A percentile compares a stretch with the other conserved stretches of the same genome.
Evolutionary conservation across 495 filamentous ascomycete genomes (phyloP).

Genomic region (Xylaria nigripes): DNA sequence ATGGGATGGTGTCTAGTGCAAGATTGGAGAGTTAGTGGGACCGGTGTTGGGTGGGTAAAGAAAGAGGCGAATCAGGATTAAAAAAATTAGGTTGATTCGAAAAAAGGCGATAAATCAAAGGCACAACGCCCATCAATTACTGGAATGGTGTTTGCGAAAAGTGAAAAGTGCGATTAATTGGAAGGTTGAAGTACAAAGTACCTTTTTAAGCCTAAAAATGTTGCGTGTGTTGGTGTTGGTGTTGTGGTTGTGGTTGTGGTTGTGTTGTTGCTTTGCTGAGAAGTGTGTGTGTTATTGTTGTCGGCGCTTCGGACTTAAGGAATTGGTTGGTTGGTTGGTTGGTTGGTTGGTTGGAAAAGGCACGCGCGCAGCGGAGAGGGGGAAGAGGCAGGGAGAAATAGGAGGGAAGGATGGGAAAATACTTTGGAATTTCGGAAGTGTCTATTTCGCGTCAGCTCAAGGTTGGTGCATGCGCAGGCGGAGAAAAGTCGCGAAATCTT

Average conservation of each 20-base stretch:
- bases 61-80: slow-evolving; percentile 14
- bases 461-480: slow-evolving; percentile 15
- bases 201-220: neutral
- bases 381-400: slow-evolving; percentile 32
- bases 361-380: slow-evolving; percentile 24
- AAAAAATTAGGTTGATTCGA: slow-evolving; percentile 7
- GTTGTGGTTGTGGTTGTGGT: slow-evolving; percentile 5
- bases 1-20: neutral
- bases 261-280: slow-evolving; percentile 9
- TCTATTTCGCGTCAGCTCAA: slow-evolving; percentile 26
- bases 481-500: slow-evolving; percentile 29
- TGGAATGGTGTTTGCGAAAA: slow-evolving; percentile 10
- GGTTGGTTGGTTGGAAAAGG: slow-evolving; percentile 24
- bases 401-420: slow-evolving; percentile 31
- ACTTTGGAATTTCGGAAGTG: slow-evolving; percentile 25
- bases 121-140: slow-evolving; percentile 10
- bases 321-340: slow-evolving; percentile 24
- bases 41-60: slow-evolving; percentile 16
- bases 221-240: neutral
- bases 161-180: slow-evolving; percentile 6
- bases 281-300: slow-evolving; percentile 5
- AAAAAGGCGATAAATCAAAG: slow-evolving; percentile 1
- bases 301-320: slow-evolving; percentile 17
- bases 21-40: slow-evolving; percentile 3
- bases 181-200: slow-evolving; percentile 12